Evolutionary conservation across 2,329 filamentous ascomycete species (phyloP).

Genomic region (Epicoccum sorghinum): DNA sequence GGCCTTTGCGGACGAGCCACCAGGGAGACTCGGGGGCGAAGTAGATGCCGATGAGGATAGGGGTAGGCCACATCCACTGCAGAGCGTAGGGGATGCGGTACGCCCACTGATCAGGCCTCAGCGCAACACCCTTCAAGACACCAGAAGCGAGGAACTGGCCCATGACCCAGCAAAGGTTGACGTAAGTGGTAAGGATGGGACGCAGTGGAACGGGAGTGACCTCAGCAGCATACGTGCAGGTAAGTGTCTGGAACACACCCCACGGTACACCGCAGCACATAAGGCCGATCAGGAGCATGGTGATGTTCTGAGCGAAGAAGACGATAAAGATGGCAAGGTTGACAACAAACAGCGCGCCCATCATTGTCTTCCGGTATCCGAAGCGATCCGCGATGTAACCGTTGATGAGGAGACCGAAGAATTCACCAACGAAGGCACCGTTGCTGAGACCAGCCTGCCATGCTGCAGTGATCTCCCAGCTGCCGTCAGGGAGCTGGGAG

Average conservation of each 20-base stretch:
- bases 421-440: constrained; percentile 53
- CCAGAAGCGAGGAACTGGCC: constrained; percentile 75
- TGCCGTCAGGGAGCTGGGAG: constrained; percentile 42
- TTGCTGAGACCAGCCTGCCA: constrained; percentile 57
- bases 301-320: constrained; percentile 50
- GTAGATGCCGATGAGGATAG: constrained; percentile 69
- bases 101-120: constrained; percentile 69
- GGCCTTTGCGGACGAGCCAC: constrained; percentile 74
- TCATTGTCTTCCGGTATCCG: constrained; percentile 49
- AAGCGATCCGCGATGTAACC: constrained; percentile 53
- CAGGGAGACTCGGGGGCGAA: constrained; percentile 75
- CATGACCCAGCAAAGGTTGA: constrained; percentile 78
- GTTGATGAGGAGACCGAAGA: constrained; percentile 54
- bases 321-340: constrained; percentile 45
- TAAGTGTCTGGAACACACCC: constrained; percentile 55
- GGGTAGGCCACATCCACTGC: constrained; percentile 78
- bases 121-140: constrained; percentile 70
- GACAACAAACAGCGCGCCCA: constrained; percentile 39
- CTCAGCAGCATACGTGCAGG: constrained; percentile 58
- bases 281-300: constrained; percentile 66
- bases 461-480: constrained; percentile 51
- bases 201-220: constrained; percentile 74
- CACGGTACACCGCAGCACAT: constrained; percentile 57
- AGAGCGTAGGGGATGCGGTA: constrained; percentile 71
- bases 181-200: constrained; percentile 65